Base-by-base conservation (phyloP, 768 basidiomycete species). In the Neoboletus magnificus region DNA sequence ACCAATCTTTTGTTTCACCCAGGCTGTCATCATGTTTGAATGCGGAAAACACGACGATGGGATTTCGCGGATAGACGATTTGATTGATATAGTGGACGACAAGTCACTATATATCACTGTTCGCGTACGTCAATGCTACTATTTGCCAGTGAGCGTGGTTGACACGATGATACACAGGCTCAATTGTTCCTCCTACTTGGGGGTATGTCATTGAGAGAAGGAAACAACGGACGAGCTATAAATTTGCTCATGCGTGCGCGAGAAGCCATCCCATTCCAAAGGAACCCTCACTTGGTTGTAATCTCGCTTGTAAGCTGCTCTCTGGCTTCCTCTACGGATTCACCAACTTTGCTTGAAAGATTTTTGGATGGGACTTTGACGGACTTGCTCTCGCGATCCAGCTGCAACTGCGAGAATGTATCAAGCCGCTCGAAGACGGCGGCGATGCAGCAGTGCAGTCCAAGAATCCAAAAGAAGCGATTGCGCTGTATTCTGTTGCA, bases 321-420 rank as follows among this genome's bases (percentile, higher is more conserved):
- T 30, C 12, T 5, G 1, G 7, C 5, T 3, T 7, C 11, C 1
- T 18, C 11, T 1, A 9, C 9, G 11, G 6, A 4, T 29, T 20
- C 5, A 51, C 12, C 12, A 39, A 54, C 12, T 6, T 7, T 23
- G 1, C 16, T 49, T 15, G 5, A 23, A 46, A 60, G 50, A 43
- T 60, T 3, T 60, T 59, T 29, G 62, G 53, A 0, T 62, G 62
- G 62, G n/a, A 51, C n/a, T 55, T 63, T 44, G 57, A 62, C 1
- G n/a, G 36, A 15, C 57, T 55, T 12, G 11, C 23, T 3, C 2
- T n/a, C 9, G 41, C 36, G 2, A 42, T 56, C 23, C 39, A 45
- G 10, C 3, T 32, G 7, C 44, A 20, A 2, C 37, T 59, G 40
- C 30, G 13, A 39, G 22, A 30, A 6, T 47, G 51, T 22, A 5